Percentiles rank a stretch among this genome's conserved stretches.
phyloP scores from a whole-genome alignment of 1,284 basidiomycete genomes.

The Marasmius sp. region DNA sequence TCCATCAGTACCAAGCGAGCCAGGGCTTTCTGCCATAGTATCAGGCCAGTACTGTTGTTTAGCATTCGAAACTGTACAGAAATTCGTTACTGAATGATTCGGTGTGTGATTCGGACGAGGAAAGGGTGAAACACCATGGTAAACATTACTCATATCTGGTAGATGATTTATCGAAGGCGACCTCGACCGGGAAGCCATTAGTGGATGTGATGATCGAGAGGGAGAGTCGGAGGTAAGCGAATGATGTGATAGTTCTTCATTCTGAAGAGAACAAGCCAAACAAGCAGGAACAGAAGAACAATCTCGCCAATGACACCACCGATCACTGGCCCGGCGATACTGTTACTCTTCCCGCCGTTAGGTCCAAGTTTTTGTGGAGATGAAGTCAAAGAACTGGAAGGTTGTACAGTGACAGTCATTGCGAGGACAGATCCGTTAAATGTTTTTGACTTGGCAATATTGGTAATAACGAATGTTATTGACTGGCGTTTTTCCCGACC shows the following conservation, averaged over 20 bases:
- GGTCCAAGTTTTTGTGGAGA: not conserved
- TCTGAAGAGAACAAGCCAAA: not conserved
- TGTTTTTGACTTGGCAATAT: not conserved
- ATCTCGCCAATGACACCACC: not conserved
- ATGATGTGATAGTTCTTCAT: not conserved
- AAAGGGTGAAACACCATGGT: no score
- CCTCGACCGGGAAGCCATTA: no score
- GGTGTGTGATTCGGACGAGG: no score
- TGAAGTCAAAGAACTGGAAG: not conserved
- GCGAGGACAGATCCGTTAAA: not conserved
- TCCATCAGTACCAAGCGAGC: no score
- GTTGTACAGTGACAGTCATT: not conserved
- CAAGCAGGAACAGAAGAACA: not conserved
- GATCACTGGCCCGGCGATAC: not conserved
- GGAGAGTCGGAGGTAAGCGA: not conserved
- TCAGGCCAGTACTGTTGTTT: no score
- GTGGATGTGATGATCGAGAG: no score
- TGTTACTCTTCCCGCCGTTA: not conserved
- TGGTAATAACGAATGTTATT: not conserved
- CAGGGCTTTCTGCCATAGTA: no score
- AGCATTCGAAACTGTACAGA: no score
- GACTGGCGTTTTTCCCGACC: not conserved
- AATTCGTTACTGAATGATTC: no score
- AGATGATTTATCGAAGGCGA: no score
- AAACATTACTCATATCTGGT: no score